Base-by-base conservation (phyloP, 2,329 filamentous ascomycete genomes). In the Clonostachys rhizophaga region DNA sequence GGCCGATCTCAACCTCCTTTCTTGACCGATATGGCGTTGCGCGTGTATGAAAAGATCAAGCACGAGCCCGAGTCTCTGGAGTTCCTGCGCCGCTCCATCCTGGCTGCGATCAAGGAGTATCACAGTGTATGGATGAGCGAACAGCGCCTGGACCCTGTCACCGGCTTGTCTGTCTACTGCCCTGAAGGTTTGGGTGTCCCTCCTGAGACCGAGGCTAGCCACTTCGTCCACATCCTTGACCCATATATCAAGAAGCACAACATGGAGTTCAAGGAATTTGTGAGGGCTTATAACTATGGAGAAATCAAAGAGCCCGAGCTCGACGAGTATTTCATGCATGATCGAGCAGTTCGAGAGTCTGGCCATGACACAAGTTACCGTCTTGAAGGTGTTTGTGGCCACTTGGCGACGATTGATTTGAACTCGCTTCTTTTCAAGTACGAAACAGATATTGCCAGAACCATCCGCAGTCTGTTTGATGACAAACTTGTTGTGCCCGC, bases 371-470 rank as follows among this genome's bases (percentile, higher is more conserved):
- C 94, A 3, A 89, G 89, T 14, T 97, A 97, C 68, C 89, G 94
- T 16, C 77, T 99, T 17, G 94, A 97, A 68, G 86, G 83, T 42
- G 79, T 95, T 20, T 91, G 88, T 57, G 94, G 89, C 11, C 83
- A 96, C 61, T 75, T 97, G 24, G 94, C 91, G 11, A 96, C 91
- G 1, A 89, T 97, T 49, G 94, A 99, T 61, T 78, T 97, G 47
- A 97, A 99, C 70, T 94, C 91, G 30, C 76, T 96, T 33, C 74
- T 99, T 30, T 99, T 94, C 80, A 97, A 97, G 69, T 97, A 97
- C 62, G 94, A 99, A 69, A 85, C 85, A 33, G 94, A 99, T 59
- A 96, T 99, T 62, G 86, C 89, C 3, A 83, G 87, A 51, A 87
- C 84, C 9, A 96, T 99, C 57, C 87, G 89, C 47, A 87, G 78